These are phyloP conservation scores for Ophiostoma sp. DNA, from an alignment of 2,329 filamentous ascomycete species.

Conservation along the genomic window DNA sequence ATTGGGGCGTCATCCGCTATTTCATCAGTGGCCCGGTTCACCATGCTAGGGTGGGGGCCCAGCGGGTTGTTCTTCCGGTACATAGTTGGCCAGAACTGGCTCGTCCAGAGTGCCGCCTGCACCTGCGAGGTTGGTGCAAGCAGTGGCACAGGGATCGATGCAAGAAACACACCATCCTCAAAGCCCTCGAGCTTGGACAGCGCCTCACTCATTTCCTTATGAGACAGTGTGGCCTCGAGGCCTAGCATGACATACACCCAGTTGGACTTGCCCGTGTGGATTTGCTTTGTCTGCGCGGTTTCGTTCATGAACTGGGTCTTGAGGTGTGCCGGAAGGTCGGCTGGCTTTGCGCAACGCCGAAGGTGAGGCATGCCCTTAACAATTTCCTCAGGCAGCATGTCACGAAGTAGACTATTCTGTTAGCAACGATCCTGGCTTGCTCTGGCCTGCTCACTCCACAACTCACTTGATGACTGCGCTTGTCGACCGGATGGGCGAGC, in stretches of 20 bases:
- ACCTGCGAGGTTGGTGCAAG: conserved; percentile 69
- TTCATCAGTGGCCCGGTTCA: conserved; percentile 63
- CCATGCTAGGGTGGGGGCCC: conserved; percentile 72
- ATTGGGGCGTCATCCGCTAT: conserved; percentile 58
- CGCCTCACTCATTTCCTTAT: conserved; percentile 47
- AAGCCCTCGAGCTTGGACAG: conserved; percentile 48
- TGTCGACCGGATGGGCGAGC: conserved; percentile 65
- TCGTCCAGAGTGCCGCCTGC: conserved; percentile 69
- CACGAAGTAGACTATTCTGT: conserved; percentile 47
- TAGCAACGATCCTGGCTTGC: neutral
- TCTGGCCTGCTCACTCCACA: neutral
- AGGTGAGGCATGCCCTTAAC: conserved; percentile 65
- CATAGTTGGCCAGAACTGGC: conserved; percentile 75
- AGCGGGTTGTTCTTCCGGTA: conserved; percentile 86
- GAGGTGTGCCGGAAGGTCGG: conserved; percentile 61
- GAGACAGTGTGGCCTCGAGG: conserved; percentile 47
- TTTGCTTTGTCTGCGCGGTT: conserved; percentile 48
- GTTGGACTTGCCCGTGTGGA: conserved; percentile 56
- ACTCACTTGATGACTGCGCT: conserved; percentile 68
- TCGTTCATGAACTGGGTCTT: conserved; percentile 58
- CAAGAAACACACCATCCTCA: conserved; percentile 51
- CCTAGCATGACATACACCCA: conserved; percentile 56
- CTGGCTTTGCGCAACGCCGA: conserved; percentile 68
- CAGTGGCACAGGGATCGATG: conserved; percentile 63
- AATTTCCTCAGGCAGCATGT: conserved; percentile 54